A percentile compares a stretch with the other conserved stretches of the same genome.
phyloP scores from a whole-genome alignment of 495 filamentous ascomycete genomes.

The Neurospora africana region DNA sequence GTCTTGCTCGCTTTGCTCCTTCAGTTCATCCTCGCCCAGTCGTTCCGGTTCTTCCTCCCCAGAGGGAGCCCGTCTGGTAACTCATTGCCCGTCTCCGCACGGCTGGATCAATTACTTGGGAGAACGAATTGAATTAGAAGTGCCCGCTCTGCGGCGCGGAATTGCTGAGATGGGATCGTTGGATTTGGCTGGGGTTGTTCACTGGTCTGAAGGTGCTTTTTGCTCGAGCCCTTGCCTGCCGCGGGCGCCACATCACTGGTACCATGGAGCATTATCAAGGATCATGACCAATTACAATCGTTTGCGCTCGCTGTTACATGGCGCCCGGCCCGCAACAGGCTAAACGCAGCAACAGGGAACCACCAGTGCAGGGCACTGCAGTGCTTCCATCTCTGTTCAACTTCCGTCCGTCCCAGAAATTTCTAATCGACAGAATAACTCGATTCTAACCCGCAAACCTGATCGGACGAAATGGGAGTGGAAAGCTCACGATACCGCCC shows the following conservation, averaged over 20 bases:
- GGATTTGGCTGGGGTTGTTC: background rate
- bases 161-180: background rate
- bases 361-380: background rate
- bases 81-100: background rate
- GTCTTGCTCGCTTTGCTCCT: background rate
- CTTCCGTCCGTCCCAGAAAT: background rate
- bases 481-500: background rate
- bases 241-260: too few species aligned
- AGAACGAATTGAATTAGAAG: background rate
- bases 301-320: background rate
- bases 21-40: background rate
- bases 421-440: background rate
- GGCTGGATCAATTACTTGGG: too few species aligned
- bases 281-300: background rate
- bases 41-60: background rate
- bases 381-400: background rate
- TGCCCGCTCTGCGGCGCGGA: background rate
- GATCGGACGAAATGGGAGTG: background rate
- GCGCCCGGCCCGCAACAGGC: background rate
- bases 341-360: background rate
- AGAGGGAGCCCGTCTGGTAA: background rate
- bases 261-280: background rate
- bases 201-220: background rate
- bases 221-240: background rate
- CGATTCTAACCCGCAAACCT: background rate